Percentiles rank a stretch among this genome's conserved stretches.
These are phyloP conservation scores for Olyra latifolia DNA, from an alignment of 176 grass and related monocot genomes.

Conservation along the genomic window DNA sequence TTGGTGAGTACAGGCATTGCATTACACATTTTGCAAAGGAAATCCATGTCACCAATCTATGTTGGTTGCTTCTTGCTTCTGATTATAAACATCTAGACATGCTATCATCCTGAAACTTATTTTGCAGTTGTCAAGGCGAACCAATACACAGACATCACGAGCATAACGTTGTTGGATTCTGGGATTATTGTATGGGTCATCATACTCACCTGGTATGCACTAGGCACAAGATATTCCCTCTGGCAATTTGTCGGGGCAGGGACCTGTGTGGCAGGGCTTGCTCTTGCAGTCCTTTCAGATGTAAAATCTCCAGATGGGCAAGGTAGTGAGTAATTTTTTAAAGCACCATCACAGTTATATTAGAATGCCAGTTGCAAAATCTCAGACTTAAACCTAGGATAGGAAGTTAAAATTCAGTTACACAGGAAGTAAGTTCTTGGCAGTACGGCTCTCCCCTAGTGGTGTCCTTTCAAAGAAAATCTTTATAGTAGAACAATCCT, in stretches of 20 bases:
- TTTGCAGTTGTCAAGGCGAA: constrained; percentile 67
- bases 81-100: background rate
- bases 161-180: constrained; percentile 68
- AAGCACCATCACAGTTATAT: background rate
- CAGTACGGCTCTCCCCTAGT: background rate
- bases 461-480: background rate
- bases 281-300: constrained; percentile 72
- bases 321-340: constrained; percentile 22
- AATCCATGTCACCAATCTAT: background rate
- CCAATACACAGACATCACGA: constrained; percentile 78
- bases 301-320: constrained; percentile 23
- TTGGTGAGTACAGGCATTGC: constrained; percentile 54
- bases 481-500: background rate
- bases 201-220: constrained; percentile 65
- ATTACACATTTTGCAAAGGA: background rate
- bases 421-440: constrained; percentile 2
- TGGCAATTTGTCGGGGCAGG: constrained; percentile 61
- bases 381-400: background rate
- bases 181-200: constrained; percentile 82
- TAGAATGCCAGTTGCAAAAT: background rate
- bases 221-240: constrained; percentile 67
- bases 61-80: background rate
- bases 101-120: background rate
- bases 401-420: background rate
- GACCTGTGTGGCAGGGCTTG: constrained; percentile 57